Evolutionary conservation across 495 filamentous ascomycete genomes (phyloP).

Genomic region (Tuber melanosporum): DNA sequence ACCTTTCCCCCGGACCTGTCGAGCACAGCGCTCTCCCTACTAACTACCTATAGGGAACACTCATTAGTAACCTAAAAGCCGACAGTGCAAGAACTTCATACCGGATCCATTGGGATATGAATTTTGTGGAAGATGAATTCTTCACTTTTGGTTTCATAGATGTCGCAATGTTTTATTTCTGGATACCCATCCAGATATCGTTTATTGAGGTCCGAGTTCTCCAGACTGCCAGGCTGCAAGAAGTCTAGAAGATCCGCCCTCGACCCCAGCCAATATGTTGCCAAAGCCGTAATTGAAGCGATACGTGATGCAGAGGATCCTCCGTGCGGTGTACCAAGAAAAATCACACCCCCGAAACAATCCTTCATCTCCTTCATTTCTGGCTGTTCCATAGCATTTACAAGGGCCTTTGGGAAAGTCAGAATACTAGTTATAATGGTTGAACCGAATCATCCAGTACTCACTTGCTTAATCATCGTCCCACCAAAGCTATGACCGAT

Average conservation of each 20-base stretch:
- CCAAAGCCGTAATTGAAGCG: background rate
- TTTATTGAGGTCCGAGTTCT: background rate
- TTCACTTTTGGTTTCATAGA: background rate
- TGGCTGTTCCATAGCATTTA: background rate
- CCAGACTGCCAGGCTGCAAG: background rate
- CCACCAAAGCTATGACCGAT: background rate
- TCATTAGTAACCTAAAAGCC: too few relatives aligned
- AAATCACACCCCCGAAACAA: background rate
- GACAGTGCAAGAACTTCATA: too few relatives aligned
- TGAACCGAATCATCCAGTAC: too few relatives aligned
- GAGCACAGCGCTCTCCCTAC: too few relatives aligned
- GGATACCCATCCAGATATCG: background rate
- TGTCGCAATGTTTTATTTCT: background rate
- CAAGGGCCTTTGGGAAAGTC: too few relatives aligned
- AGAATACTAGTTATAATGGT: too few relatives aligned
- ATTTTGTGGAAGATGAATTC: background rate
- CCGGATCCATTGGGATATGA: too few relatives aligned
- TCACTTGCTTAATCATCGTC: too few relatives aligned
- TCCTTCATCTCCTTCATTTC: background rate
- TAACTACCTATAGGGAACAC: too few relatives aligned
- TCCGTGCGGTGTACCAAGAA: slow-evolving; percentile 6
- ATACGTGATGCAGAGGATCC: slow-evolving; percentile 4
- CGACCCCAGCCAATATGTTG: slow-evolving; percentile 9
- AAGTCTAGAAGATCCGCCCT: background rate
- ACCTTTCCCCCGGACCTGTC: background rate